Evolutionary conservation across 495 filamentous ascomycete species (phyloP), one percentile per base, ranked within the genome.

Genomic region (Tetracladium setigerum): DNA sequence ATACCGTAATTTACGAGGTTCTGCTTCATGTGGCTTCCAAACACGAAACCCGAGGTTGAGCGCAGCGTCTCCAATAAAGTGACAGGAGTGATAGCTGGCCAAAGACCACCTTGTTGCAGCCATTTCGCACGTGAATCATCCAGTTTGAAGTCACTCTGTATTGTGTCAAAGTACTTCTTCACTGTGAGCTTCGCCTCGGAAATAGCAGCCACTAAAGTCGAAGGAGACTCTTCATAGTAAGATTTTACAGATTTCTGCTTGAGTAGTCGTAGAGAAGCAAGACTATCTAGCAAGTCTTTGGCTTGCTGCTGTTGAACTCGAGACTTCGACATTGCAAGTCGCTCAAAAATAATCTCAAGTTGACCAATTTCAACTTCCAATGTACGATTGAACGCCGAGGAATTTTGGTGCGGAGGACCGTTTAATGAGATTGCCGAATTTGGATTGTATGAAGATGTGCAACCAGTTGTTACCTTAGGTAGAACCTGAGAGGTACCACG

Each of bases 51-150:
- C 0, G 55, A 58, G 0, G 47, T 67, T 8, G 73, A 73, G 7
- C 74, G 65, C 1, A 86, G 55, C 12, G 71, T 66, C 40, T 74
- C 65, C 24, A 87, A 66, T 4, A 84, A 33, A 0, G 69, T 63
- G 0, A 71, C 45, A 0, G 72, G 63, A 0, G 73, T 78, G 4
- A 70, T 56, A 15, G 59, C 61, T 13, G 82, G 81, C 71, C 77
- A 79, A 1, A 84, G 51, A 5, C 57, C 57, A 13, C 69, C 73
- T 12, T 55, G 33, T 18, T 62, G 33, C 8, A 83, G 62, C 79
- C 79, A 83, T 13, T 14, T 3, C 15, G 47, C 50, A 9, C 65
- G 60, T n/a, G 30, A 5, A 35, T 73, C 63, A 5, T 58, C 52
- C 2, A n/a, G 2, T 12, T 55, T 52, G 16, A 73, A 58, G 33